Evolutionary conservation across 2,329 filamentous ascomycete species (phyloP), one percentile per base, ranked within the genome.

Genomic region (Colletotrichum paranaense): DNA sequence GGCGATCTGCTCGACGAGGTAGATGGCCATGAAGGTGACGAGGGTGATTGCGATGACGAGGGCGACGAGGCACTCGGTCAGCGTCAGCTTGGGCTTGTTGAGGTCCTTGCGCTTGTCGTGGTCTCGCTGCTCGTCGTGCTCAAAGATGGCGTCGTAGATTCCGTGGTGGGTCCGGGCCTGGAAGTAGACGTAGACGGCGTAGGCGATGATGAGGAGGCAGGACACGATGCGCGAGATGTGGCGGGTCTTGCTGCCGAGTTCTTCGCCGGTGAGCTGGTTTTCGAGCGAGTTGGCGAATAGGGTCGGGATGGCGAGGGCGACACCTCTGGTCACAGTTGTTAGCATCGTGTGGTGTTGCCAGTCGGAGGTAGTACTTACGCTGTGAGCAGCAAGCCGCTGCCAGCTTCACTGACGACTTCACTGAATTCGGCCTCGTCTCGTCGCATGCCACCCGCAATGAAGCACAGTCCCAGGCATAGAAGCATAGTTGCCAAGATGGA

Each of bases 401-500:
- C 94, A 8, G 93, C 93, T 82, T 97, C 95, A 76, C 92, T 93
- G 68, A 97, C 89, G 5, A 92, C 91, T 71, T 92, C 90, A 78
- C 93, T 92, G 79, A 97, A 97, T 19, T 85, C 86, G 76, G 95
- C 90, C 76, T 93, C 90, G 6, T 93, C 87, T 38, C 92, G 89
- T 67, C 87, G 86, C 46, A 96, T 76, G 9, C 95, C 94, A 53
- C 94, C 94, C 26, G 91, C 88, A 74, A 96, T 90, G 85, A 97
- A 97, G 80, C 94, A 97, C 65, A 92, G 79, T 0, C 95, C 95
- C 30, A 97, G 83, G 77, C 94, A 97, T 1, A 97, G 86, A 57
- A 97, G 84, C 83, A 97, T 89, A 38, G 95, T 97, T 14, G 95
- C 94, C 42, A 97, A 82, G 57, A 97, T 93, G 0, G 94, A 96